Conservation (phyloP, 2,329 filamentous ascomycete genomes). For the Thielaviopsis euricoi region DNA sequence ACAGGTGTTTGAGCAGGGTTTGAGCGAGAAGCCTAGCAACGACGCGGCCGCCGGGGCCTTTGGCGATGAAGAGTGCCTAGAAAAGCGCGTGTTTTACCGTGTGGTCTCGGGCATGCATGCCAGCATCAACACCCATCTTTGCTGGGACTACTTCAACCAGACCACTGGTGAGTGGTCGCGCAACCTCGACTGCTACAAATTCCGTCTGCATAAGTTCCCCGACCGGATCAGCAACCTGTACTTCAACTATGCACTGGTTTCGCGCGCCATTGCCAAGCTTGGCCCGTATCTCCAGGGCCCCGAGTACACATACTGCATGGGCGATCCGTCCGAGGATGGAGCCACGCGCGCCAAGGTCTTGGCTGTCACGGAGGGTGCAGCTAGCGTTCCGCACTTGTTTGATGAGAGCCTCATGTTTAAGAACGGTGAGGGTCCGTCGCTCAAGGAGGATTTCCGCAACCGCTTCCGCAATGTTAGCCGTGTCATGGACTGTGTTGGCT, state of each 20-base stretch:
- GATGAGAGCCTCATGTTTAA: constrained; percentile 94
- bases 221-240: constrained; percentile 95
- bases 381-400: constrained; percentile 64
- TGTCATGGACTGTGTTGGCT: constrained; percentile 96
- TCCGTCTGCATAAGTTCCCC: constrained; percentile 66
- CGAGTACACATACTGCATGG: constrained; percentile 81
- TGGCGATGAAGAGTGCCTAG: constrained; percentile 79
- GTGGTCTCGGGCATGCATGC: constrained; percentile 96
- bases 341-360: constrained; percentile 69
- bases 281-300: constrained; percentile 52
- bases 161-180: constrained; percentile 85
- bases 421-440: constrained; percentile 51
- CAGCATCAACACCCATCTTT: constrained; percentile 89
- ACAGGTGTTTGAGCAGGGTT: constrained; percentile 41
- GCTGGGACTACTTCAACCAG: constrained; percentile 92
- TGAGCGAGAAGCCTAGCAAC: constrained; percentile 28
- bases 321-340: constrained; percentile 62
- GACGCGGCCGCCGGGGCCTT: constrained; percentile 52
- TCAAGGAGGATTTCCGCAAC: constrained; percentile 96
- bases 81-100: constrained; percentile 97
- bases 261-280: constrained; percentile 80
- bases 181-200: constrained; percentile 76
- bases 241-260: constrained; percentile 96
- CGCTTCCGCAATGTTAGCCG: constrained; percentile 93
- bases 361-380: constrained; percentile 54